Base-by-base conservation (phyloP, 148 eudicot genomes). In the Selenicereus undatus region DNA sequence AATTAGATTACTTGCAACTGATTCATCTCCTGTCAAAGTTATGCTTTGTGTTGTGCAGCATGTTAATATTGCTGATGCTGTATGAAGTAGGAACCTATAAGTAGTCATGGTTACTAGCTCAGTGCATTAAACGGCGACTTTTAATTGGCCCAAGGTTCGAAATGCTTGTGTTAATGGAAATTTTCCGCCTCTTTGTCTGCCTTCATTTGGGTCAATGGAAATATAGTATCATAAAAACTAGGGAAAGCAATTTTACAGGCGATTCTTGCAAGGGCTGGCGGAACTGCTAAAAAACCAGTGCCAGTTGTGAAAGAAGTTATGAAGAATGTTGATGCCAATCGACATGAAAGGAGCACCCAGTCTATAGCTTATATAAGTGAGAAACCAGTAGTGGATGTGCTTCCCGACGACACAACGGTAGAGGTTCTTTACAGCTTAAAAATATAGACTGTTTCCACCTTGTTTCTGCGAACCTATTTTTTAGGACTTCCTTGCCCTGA, bases 261-360 rank as follows among this genome's bases (percentile, higher is more conserved):
- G 69, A 83, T 92, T 77, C 87, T 93, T 80, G 90, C 89, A 71
- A 93, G 88, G 86, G 91, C 90, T 76, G 89, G 95, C 76, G 89
- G 84, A 78, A 78, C 86, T 39, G 70, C 84, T 29, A 81, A 73
- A 72, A 85, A 80, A 74, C 79, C 93, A 60, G 68, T 72, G 51
- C 85, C 69, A 71, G 87, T 85, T 74, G 76, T 81, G 65, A 89
- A 90, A 85, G 88, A 78, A 79, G 80, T 81, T 60, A 83, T 78
- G 74, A 88, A 79, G 42, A 86, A 84, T 74, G 81, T 81, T 43
- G 87, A 84, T 42, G 75, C 62, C 18, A 83, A 84, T 16, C 80
- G 84, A 73, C 84, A 84, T 56, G 82, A 79, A 62, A 81, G 82
- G 48, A 81, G 56, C 43, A 50, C 72, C 58, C 87, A 83, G 58